A percentile compares a stretch with the other conserved stretches of the same genome.
Evolutionary conservation across 768 basidiomycete species (phyloP).

Genomic region (Rhodotorula paludigena): DNA sequence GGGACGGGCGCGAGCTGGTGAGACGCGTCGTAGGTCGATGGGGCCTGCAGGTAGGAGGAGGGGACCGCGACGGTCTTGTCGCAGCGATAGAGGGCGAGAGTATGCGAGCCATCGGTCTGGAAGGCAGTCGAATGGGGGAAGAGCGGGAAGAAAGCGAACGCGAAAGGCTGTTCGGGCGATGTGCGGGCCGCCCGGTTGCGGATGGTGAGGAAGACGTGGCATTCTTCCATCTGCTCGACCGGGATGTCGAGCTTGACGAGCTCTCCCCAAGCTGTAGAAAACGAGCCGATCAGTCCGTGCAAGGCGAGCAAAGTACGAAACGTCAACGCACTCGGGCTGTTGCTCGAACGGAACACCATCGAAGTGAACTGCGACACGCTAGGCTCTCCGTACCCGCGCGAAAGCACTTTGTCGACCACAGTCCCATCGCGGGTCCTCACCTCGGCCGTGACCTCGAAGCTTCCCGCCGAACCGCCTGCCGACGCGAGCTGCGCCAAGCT

Average conservation of each 20-base stretch:
- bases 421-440: slow-evolving; percentile 68
- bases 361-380: slow-evolving; percentile 75
- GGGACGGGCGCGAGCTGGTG: slow-evolving; percentile 53
- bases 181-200: slow-evolving; percentile 45
- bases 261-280: slow-evolving; percentile 74
- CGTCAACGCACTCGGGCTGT: slow-evolving; percentile 55
- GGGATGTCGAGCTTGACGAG: slow-evolving; percentile 81
- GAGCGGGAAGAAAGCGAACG: slow-evolving; percentile 85
- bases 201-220: slow-evolving; percentile 94
- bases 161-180: slow-evolving; percentile 58
- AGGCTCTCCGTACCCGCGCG: slow-evolving; percentile 79
- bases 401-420: slow-evolving; percentile 65
- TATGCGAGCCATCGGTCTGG: slow-evolving; percentile 83
- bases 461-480: slow-evolving; percentile 51
- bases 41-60: slow-evolving; percentile 66
- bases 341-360: slow-evolving; percentile 81
- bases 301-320: neutral
- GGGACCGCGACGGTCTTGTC: slow-evolving; percentile 54
- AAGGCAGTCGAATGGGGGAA: slow-evolving; percentile 71
- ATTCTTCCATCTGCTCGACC: slow-evolving; percentile 61
- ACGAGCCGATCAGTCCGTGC: neutral
- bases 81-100: slow-evolving; percentile 73
- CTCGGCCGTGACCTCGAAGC: slow-evolving; percentile 86
- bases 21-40: slow-evolving; percentile 56
- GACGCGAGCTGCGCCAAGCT: slow-evolving; percentile 35